Evolutionary conservation across 805 yeast genomes (phyloP).

Genomic region (Ascoidea tarda): DNA sequence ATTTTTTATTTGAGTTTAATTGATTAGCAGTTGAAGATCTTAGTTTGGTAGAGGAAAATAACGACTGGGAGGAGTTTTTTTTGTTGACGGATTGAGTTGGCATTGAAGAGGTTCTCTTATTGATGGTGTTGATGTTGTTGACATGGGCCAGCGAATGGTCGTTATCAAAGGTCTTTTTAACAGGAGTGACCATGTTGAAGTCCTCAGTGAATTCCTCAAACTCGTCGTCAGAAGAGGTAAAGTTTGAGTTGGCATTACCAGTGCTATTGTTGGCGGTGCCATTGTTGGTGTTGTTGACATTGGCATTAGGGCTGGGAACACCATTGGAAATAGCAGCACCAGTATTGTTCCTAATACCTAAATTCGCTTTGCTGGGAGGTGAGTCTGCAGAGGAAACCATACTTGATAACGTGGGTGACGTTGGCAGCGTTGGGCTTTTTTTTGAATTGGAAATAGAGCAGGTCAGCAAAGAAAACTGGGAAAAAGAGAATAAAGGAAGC

Average conservation of each 20-base stretch:
- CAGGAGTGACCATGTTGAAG: not conserved
- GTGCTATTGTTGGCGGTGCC: not conserved
- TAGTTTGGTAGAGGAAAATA: not conserved
- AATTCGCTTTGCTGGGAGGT: no score
- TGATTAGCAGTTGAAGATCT: not conserved
- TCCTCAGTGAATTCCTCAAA: constrained; percentile 8
- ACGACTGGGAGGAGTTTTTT: not conserved
- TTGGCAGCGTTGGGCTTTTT: no score
- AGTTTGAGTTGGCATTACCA: no score
- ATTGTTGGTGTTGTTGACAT: not conserved
- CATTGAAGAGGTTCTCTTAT: not conserved
- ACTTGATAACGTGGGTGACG: no score
- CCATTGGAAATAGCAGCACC: no score
- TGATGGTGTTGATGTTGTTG: not conserved
- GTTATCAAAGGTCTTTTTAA: no score
- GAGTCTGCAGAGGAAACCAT: no score
- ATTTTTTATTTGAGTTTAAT: not conserved
- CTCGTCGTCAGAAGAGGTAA: constrained; percentile 4
- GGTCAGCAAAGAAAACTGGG: no score
- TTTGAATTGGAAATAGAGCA: no score
- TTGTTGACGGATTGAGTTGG: not conserved
- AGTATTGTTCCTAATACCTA: no score
- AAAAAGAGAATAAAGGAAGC: no score
- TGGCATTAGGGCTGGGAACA: no score
- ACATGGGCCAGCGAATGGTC: not conserved